Conservation (phyloP, 805 yeast species). For the Candida namnaoensis region DNA sequence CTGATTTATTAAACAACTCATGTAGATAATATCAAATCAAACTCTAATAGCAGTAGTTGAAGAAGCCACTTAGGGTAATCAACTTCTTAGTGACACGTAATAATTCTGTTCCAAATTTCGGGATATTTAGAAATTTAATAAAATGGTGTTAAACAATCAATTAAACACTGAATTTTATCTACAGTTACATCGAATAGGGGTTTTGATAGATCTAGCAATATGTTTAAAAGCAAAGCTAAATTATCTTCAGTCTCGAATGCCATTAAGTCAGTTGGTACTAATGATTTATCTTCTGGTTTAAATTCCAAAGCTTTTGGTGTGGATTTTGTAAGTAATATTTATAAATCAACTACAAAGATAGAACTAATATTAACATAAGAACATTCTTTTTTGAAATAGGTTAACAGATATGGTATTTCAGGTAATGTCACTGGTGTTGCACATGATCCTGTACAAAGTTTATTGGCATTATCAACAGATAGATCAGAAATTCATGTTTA, state of each 20-base stretch:
- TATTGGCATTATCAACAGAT: slow-evolving; percentile 74
- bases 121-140: too few species aligned
- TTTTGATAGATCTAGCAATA: slow-evolving; percentile 1
- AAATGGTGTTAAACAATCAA: too few species aligned
- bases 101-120: too few species aligned
- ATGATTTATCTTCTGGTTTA: slow-evolving; percentile 20
- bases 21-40: too few species aligned
- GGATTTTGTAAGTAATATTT: slow-evolving; percentile 17
- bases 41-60: too few species aligned
- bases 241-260: slow-evolving; percentile 18
- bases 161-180: too few species aligned
- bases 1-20: too few species aligned
- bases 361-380: too few species aligned
- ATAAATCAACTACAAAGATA: background rate
- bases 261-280: slow-evolving; percentile 21
- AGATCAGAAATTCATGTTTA: slow-evolving; percentile 64
- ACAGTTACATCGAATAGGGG: too few species aligned
- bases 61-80: too few species aligned
- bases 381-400: slow-evolving; percentile 2
- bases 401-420: slow-evolving; percentile 42
- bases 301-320: slow-evolving; percentile 21
- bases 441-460: slow-evolving; percentile 81
- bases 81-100: too few species aligned
- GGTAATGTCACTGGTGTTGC: slow-evolving; percentile 65
- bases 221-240: slow-evolving; percentile 22